A percentile compares a stretch with the other conserved stretches of the same genome.
phyloP scores from a whole-genome alignment of 169 alveolate genomes.

The Ichthyophthirius multifiliis region DNA sequence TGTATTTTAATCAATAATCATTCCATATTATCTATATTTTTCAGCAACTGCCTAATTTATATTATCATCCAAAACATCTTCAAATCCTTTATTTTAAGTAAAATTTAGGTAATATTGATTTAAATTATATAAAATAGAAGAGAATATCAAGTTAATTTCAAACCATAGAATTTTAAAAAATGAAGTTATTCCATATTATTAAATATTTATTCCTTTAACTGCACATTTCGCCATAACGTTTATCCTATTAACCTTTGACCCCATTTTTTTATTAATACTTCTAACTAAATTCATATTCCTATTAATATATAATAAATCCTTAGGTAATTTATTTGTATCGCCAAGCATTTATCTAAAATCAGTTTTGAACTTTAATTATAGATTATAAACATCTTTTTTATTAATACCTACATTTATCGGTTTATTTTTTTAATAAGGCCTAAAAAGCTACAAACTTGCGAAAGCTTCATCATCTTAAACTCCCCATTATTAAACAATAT shows the following conservation, averaged over 20 bases:
- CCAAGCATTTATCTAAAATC: constrained; percentile 39
- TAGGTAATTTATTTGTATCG: constrained; percentile 34
- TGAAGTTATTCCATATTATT: neutral
- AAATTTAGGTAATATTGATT: constrained; percentile 6
- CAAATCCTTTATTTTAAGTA: constrained; percentile 10
- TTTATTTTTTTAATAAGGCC: constrained; percentile 33
- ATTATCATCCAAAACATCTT: constrained; percentile 29
- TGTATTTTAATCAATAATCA: constrained; percentile 22
- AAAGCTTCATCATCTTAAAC: constrained; percentile 25
- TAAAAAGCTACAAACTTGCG: constrained; percentile 31
- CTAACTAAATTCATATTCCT: constrained; percentile 48
- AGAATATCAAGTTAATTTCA: constrained; percentile 20
- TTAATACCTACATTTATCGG: constrained; percentile 21
- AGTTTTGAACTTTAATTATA: constrained; percentile 26
- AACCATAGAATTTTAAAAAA: neutral
- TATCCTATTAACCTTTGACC: constrained; percentile 31
- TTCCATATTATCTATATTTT: constrained; percentile 28
- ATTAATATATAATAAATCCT: constrained; percentile 29
- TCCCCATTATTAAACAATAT: constrained; percentile 28
- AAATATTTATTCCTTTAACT: constrained; percentile 8
- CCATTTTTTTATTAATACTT: constrained; percentile 26
- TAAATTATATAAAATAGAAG: constrained; percentile 1
- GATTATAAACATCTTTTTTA: constrained; percentile 18
- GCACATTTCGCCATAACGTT: constrained; percentile 44
- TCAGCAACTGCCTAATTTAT: neutral